These are phyloP conservation scores for Hemisphaericaspora lyxosophila DNA, from an alignment of 1,139 yeast genomes.

Conservation along the genomic window DNA sequence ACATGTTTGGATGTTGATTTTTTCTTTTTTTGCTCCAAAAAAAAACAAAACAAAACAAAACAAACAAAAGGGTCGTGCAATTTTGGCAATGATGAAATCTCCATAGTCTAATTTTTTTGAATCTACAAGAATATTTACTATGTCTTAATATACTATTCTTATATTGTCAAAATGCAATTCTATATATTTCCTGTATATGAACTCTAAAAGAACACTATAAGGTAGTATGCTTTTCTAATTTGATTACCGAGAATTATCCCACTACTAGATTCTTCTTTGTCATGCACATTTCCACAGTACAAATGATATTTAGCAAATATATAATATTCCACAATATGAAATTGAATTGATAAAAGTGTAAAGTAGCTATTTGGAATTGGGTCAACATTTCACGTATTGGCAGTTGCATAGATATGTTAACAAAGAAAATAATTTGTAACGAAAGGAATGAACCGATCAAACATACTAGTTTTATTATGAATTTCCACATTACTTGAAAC, in stretches of 20 bases:
- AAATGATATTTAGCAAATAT: background rate
- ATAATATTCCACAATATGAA: slow-evolving; percentile 2
- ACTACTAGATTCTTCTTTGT: background rate
- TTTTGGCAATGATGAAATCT: too few relatives aligned
- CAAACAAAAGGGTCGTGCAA: background rate
- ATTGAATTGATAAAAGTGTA: slow-evolving; percentile 1
- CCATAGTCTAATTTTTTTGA: too few relatives aligned
- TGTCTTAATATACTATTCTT: too few relatives aligned
- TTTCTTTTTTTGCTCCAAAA: too few relatives aligned
- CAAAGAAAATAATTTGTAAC: background rate
- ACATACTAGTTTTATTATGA: background rate
- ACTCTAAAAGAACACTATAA: too few relatives aligned
- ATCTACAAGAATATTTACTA: too few relatives aligned
- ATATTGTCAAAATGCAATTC: too few relatives aligned
- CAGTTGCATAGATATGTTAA: slow-evolving; percentile 2
- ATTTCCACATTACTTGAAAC: background rate
- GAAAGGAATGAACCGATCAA: background rate
- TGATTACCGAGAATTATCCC: too few relatives aligned
- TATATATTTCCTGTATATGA: too few relatives aligned
- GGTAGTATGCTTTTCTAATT: too few relatives aligned
- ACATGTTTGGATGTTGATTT: slow-evolving; percentile 6
- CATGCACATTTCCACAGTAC: background rate
- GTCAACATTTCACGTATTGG: slow-evolving; percentile 2
- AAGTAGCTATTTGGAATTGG: slow-evolving; percentile 1
- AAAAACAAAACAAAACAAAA: background rate